A percentile compares a stretch with the other conserved stretches of the same genome.
These are phyloP conservation scores for Ulota crispa DNA, from an alignment of 225 moss, liverwort and hornwort genomes.

Conservation along the genomic window DNA sequence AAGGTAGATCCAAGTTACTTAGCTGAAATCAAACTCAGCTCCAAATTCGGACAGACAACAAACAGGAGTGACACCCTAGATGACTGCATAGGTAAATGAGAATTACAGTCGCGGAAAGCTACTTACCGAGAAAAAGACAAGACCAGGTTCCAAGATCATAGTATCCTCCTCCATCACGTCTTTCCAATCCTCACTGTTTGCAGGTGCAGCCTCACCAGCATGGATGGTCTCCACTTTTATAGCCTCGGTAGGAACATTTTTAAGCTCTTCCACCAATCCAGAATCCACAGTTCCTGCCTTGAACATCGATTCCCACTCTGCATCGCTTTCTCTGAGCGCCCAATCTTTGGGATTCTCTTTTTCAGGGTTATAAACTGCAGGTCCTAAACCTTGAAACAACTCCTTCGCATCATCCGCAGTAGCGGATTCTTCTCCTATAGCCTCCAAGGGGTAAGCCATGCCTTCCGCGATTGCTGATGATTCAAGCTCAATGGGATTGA, in stretches of 20 bases:
- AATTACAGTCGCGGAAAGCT: background rate
- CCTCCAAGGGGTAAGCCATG: constrained; percentile 41
- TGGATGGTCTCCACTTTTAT: constrained; percentile 28
- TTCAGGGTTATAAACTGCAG: constrained; percentile 50
- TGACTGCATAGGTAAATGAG: background rate
- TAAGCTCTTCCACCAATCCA: constrained; percentile 45
- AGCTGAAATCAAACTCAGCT: background rate
- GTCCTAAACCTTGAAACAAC: constrained; percentile 39
- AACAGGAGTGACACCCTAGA: background rate
- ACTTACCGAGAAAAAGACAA: constrained; percentile 86
- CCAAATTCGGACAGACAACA: background rate
- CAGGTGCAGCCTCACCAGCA: constrained; percentile 35
- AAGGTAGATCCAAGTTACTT: background rate
- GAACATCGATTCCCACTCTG: constrained; percentile 61
- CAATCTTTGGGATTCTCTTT: constrained; percentile 36
- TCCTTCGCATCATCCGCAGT: constrained; percentile 40
- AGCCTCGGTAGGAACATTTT: constrained; percentile 21
- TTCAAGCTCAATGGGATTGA: constrained; percentile 53
- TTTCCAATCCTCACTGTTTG: constrained; percentile 47
- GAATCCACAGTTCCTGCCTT: constrained; percentile 38
- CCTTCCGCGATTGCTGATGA: constrained; percentile 50
- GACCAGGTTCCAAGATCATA: constrained; percentile 71
- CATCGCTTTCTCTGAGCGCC: constrained; percentile 40
- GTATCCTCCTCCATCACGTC: constrained; percentile 88
- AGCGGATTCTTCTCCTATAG: constrained; percentile 25